Conservation (phyloP, 2,329 filamentous ascomycete genomes). For the Fusarium albidum region DNA sequence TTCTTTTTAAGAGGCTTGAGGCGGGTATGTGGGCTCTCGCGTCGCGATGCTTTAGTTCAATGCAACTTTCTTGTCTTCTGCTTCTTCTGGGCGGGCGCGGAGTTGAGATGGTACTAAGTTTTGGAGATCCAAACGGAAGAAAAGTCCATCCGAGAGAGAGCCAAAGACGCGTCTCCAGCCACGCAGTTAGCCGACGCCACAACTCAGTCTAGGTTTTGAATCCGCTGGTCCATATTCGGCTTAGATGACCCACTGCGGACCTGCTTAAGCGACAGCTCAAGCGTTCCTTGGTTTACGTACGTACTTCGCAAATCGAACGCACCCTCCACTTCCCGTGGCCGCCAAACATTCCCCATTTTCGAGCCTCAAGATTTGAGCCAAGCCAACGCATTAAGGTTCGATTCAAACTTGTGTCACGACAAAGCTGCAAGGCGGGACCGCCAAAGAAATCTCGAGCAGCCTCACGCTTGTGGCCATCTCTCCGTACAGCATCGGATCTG, state of each 20-base stretch:
- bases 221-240: slow-evolving; percentile 12
- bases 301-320: no score
- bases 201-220: neutral
- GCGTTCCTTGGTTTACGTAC: no score
- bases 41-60: slow-evolving; percentile 22
- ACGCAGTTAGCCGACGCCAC: slow-evolving; percentile 23
- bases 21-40: slow-evolving; percentile 4
- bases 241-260: slow-evolving; percentile 1
- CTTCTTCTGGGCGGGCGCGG: slow-evolving; percentile 20
- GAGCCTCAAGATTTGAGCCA: slow-evolving; percentile 21
- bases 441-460: neutral
- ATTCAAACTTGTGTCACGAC: slow-evolving; percentile 1
- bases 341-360: slow-evolving; percentile 32
- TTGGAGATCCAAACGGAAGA: slow-evolving; percentile 23
- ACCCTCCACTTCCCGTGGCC: slow-evolving; percentile 8
- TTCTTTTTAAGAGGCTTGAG: slow-evolving; percentile 12
- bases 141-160: slow-evolving; percentile 30
- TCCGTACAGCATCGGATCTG: neutral
- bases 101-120: slow-evolving; percentile 28
- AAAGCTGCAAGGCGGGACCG: neutral
- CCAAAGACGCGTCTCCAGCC: slow-evolving; percentile 12
- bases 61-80: slow-evolving; percentile 18
- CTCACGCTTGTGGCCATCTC: neutral
- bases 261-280: neutral
- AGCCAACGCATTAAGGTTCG: slow-evolving; percentile 29